Conservation (phyloP, 257 asterid genomes). For the Penstemon barbatus region DNA sequence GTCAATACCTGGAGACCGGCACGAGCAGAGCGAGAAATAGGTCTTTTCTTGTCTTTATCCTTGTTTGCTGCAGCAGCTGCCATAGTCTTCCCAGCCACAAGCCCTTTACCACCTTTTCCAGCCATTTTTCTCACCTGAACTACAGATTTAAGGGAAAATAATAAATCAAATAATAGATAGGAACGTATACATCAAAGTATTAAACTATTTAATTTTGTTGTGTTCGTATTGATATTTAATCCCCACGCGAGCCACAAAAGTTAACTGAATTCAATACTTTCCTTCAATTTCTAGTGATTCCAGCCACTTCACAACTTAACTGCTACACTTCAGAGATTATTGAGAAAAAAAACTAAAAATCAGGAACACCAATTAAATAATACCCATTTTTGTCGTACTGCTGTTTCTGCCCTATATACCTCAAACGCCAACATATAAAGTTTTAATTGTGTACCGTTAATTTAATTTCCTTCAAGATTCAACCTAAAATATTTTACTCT, state of each 20-base stretch:
- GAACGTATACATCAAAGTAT: not conserved
- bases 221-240: not conserved
- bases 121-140: conserved; percentile 45
- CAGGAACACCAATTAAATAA: not conserved
- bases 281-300: conserved; percentile 2
- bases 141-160: not conserved
- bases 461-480: not conserved
- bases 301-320: not conserved
- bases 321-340: not conserved
- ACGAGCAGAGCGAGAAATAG: conserved; percentile 64
- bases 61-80: conserved; percentile 58
- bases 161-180: not conserved
- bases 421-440: not conserved
- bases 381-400: not conserved
- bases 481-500: not conserved
- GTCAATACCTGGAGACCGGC: conserved; percentile 73
- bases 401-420: not conserved
- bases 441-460: too few species aligned
- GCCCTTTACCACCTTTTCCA: conserved; percentile 84
- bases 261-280: not conserved
- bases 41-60: conserved; percentile 53
- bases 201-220: not conserved
- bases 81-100: conserved; percentile 70
- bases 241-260: not conserved
- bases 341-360: not conserved